A percentile compares a stretch with the other conserved stretches of the same genome.
phyloP scores from a whole-genome alignment of 305 asterid species.

The Fraxinus sp. region DNA sequence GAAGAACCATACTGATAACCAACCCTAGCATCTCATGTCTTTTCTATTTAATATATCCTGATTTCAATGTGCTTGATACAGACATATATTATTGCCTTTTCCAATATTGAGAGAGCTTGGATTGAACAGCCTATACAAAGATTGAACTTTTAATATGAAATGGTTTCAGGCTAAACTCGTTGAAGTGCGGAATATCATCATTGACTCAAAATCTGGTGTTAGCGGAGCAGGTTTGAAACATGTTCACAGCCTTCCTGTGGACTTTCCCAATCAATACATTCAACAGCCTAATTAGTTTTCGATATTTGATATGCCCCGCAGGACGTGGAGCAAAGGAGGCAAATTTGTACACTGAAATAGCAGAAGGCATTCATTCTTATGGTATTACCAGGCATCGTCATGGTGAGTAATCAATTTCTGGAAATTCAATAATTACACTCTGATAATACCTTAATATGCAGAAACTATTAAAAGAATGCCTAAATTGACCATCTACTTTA shows the following conservation, averaged over 20 bases:
- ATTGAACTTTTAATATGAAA: not conserved
- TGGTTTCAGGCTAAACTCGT: constrained; percentile 76
- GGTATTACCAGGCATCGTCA: constrained; percentile 90
- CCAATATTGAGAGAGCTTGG: not conserved
- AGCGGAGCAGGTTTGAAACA: constrained; percentile 92
- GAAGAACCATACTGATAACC: not conserved
- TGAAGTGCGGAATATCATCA: constrained; percentile 65
- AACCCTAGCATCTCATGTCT: not conserved
- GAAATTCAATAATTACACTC: not conserved
- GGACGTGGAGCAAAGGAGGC: constrained; percentile 98
- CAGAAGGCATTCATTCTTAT: constrained; percentile 93
- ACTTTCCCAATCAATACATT: constrained; percentile 11
- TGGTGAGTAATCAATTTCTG: constrained; percentile 50
- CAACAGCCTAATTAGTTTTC: constrained; percentile 18
- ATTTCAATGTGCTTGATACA: not conserved
- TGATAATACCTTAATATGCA: not conserved
- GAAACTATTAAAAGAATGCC: not conserved
- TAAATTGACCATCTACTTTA: not conserved
- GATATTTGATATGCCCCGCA: constrained; percentile 26
- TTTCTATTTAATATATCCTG: not conserved
- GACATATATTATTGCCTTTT: not conserved
- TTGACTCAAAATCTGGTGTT: constrained; percentile 93
- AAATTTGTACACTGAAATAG: constrained; percentile 87
- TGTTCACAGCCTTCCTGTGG: constrained; percentile 12
- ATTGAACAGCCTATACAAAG: not conserved